A percentile compares a stretch with the other conserved stretches of the same genome.
Conservation (phyloP, 805 yeast species). For the Lachancea fermentati region DNA sequence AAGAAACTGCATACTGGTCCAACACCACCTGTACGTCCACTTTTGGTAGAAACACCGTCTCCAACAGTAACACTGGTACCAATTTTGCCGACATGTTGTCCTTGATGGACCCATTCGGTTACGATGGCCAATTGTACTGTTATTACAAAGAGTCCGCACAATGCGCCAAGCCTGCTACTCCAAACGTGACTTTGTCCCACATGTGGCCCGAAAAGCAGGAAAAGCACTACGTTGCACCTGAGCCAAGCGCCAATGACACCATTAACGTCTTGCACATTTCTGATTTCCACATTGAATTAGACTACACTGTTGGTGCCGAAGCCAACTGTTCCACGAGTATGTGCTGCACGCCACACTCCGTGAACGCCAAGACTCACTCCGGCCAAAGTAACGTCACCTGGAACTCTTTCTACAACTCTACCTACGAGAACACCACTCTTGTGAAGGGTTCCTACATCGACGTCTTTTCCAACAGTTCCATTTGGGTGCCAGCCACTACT, state of each 20-base stretch:
- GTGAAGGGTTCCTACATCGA: constrained; percentile 26
- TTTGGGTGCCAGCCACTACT: constrained; percentile 49
- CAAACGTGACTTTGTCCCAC: constrained; percentile 39
- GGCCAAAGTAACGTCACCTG: constrained; percentile 15
- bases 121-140: constrained; percentile 60
- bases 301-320: constrained; percentile 50
- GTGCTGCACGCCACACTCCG: constrained; percentile 56
- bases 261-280: constrained; percentile 58
- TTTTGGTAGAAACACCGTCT: constrained; percentile 36
- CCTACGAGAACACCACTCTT: constrained; percentile 27
- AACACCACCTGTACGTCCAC: constrained; percentile 28
- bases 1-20: constrained; percentile 27
- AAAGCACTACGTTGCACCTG: constrained; percentile 41
- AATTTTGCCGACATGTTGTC: constrained; percentile 48
- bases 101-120: constrained; percentile 45
- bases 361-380: too few relatives aligned
- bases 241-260: constrained; percentile 39
- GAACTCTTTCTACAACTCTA: constrained; percentile 30
- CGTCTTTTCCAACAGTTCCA: constrained; percentile 24
- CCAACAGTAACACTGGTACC: constrained; percentile 35
- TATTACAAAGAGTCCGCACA: constrained; percentile 42
- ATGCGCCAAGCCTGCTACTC: constrained; percentile 51
- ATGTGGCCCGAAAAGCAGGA: constrained; percentile 43
- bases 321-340: constrained; percentile 48
- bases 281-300: constrained; percentile 59